Evolutionary conservation across 2,329 filamentous ascomycete species (phyloP).

Genomic region (Aureobasidium sp.): DNA sequence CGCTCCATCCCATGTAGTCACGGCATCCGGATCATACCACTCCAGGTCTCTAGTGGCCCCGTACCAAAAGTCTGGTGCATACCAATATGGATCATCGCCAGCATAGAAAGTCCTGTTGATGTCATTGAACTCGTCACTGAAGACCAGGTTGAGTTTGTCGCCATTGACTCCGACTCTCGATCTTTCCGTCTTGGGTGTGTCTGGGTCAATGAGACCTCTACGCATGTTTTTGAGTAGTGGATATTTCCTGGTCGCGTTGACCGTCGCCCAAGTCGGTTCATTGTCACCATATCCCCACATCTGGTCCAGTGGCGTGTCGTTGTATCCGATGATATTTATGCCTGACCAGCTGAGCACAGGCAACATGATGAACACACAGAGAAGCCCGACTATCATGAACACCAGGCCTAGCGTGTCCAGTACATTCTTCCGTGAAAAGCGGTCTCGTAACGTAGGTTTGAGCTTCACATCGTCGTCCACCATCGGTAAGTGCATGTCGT

Average conservation of each 20-base stretch:
- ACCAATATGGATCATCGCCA: conserved; percentile 52
- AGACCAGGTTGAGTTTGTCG: conserved; percentile 43
- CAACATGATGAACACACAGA: conserved; percentile 45
- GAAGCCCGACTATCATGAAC: conserved; percentile 41
- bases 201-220: conserved; percentile 44
- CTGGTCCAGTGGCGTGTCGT: conserved; percentile 35
- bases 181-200: conserved; percentile 42
- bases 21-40: conserved; percentile 48
- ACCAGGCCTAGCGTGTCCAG: conserved; percentile 37
- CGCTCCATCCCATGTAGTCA: conserved; percentile 43
- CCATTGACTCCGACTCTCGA: conserved; percentile 41
- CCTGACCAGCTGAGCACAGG: conserved; percentile 44
- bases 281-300: conserved; percentile 28
- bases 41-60: conserved; percentile 46
- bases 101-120: conserved; percentile 48
- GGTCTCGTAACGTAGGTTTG: conserved; percentile 39
- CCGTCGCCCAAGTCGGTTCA: conserved; percentile 35
- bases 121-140: conserved; percentile 52
- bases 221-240: conserved; percentile 44
- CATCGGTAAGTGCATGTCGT: conserved; percentile 48
- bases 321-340: conserved; percentile 31
- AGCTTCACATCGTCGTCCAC: conserved; percentile 42
- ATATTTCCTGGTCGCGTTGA: conserved; percentile 40
- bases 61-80: conserved; percentile 49
- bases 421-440: conserved; percentile 39